These are phyloP conservation scores for Halteria grandinella DNA, from an alignment of 73 alveolate species.

Conservation along the genomic window DNA sequence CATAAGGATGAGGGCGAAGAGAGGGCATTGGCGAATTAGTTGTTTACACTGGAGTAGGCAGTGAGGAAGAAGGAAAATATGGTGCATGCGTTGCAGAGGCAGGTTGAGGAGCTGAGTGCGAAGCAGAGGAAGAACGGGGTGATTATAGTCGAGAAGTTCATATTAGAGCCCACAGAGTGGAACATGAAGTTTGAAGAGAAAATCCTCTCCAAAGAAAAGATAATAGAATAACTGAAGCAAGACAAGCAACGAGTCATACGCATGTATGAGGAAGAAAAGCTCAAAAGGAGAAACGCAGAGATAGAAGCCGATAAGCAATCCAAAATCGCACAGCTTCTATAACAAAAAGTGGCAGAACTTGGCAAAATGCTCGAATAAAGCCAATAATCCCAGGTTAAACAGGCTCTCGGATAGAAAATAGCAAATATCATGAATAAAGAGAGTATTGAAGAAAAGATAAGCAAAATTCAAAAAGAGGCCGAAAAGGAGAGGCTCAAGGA, in stretches of 20 bases:
- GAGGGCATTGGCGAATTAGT: background rate
- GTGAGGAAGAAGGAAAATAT: conserved; percentile 26
- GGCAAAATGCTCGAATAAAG: background rate
- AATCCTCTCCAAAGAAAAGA: too few relatives aligned
- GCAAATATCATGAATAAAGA: background rate
- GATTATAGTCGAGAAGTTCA: conserved; percentile 7
- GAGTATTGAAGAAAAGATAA: too few relatives aligned
- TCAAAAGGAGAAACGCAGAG: background rate
- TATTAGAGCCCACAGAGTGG: conserved; percentile 45
- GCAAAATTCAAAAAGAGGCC: background rate
- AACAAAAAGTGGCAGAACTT: background rate
- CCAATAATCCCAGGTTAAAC: background rate
- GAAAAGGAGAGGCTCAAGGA: background rate
- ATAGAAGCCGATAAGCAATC: background rate
- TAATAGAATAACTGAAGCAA: background rate
- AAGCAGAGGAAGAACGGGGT: background rate
- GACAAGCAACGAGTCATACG: background rate
- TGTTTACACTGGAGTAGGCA: background rate
- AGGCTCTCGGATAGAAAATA: background rate
- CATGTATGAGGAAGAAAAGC: background rate
- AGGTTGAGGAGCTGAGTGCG: background rate
- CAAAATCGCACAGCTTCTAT: background rate
- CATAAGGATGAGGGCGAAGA: conserved; percentile 24
- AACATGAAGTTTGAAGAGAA: conserved; percentile 21
- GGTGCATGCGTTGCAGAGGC: background rate